Evolutionary conservation across 2,329 filamentous ascomycete species (phyloP), one percentile per base, ranked within the genome.

Genomic region (Akanthomyces uredinophilus): DNA sequence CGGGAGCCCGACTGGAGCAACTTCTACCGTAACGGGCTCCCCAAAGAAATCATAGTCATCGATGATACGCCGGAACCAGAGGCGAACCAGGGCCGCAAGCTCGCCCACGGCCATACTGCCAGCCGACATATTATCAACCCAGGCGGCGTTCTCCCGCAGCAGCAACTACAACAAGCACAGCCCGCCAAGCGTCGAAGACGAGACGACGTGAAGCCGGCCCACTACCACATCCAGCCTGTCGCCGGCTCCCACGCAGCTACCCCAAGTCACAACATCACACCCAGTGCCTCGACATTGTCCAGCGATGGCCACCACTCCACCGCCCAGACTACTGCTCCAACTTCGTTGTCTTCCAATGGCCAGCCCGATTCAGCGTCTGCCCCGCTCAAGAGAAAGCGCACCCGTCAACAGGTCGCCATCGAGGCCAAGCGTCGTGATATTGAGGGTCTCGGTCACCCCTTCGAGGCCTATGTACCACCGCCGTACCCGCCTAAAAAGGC

Each of bases 331-430:
- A 97, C 93, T 0, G 94, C 94, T 49, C 88, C 92, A 5, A 97
- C 95, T 0, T 98, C 94, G 5, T 77, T 85, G 47, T 87, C 85
- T 0, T 85, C 84, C 3, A 82, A 80, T 62, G 77, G 81, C 64
- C 81, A 84, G 51, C 88, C 90, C 70, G 87, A 90, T 56, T 83
- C 88, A 56, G 79, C 79, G 37, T 81, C 83, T 58, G 80, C 86
- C n/a, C 91, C 92, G 39, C 90, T 95, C 74, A 98, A 98, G 79
- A 85, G 93, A 70, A 97, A 96, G 78, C 86, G 95, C 18, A 92
- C 89, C 22, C 86, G 91, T 64, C 90, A 93, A 67, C 90, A 93
- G 66, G 83, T 88, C 61, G 89, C 91, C 70, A 91, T 92, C 71
- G 91, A 96, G 73, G 88, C 90, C 60, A 94, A 92, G 73, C 83